Evolutionary conservation across 2,329 filamentous ascomycete species (phyloP).

Genomic region (Verticillium zaregamsianum): DNA sequence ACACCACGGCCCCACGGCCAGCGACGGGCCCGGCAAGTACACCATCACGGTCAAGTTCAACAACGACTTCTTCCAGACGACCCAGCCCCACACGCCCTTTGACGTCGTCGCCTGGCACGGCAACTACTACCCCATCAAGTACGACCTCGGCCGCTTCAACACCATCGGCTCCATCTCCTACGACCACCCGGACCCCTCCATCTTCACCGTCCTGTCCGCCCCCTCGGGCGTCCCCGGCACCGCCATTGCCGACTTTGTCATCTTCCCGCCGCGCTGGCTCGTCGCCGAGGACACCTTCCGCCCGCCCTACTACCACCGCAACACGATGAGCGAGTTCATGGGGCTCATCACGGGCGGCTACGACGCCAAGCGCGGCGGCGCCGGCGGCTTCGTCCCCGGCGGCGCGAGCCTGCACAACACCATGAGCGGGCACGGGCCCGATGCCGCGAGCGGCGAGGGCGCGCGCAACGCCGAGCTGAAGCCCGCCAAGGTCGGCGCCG

Average conservation of each 20-base stretch:
- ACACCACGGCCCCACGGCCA: slow-evolving; percentile 37
- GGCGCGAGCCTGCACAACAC: slow-evolving; percentile 65
- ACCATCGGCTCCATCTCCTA: slow-evolving; percentile 68
- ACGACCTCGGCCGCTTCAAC: slow-evolving; percentile 74
- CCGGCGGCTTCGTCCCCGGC: slow-evolving; percentile 52
- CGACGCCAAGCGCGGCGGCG: slow-evolving; percentile 55
- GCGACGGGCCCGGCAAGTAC: slow-evolving; percentile 31
- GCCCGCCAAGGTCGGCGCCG: slow-evolving; percentile 54
- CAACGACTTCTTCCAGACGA: slow-evolving; percentile 60
- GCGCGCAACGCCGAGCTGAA: slow-evolving; percentile 50
- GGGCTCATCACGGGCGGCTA: slow-evolving; percentile 55
- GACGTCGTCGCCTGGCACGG: slow-evolving; percentile 80
- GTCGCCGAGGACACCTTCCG: slow-evolving; percentile 67
- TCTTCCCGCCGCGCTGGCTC: slow-evolving; percentile 69
- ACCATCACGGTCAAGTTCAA: slow-evolving; percentile 62
- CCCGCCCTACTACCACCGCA: slow-evolving; percentile 69
- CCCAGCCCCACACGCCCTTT: slow-evolving; percentile 68
- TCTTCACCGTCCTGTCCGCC: slow-evolving; percentile 69
- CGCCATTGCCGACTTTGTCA: slow-evolving; percentile 66
- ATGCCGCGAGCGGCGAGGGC: slow-evolving; percentile 51
- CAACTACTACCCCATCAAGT: slow-evolving; percentile 77
- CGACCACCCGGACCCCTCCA: slow-evolving; percentile 75
- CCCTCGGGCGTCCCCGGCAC: slow-evolving; percentile 58
- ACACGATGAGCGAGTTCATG: slow-evolving; percentile 65
- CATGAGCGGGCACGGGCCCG: slow-evolving; percentile 65